Evolutionary conservation across 495 filamentous ascomycete genomes (phyloP), one percentile per base, ranked within the genome.

Genomic region (Pseudotulostoma volvatum): DNA sequence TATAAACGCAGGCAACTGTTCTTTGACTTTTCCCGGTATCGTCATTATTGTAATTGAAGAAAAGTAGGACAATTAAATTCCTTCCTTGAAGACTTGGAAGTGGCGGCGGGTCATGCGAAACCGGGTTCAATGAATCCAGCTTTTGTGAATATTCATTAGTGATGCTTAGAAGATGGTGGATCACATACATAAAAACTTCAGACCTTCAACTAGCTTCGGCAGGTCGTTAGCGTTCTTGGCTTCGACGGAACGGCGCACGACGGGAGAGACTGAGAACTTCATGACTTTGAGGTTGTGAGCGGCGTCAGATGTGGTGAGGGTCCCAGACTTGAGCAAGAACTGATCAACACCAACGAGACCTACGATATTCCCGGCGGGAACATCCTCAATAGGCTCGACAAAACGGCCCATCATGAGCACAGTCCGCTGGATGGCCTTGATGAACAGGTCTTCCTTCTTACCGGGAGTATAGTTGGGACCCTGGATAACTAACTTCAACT

Each of bases 401-500:
- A 87, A 88, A 64, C 85, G 84, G 65, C 90, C 90, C 90, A 99
- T 99, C 90, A 99, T 99, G 54, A 99, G 85, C 61, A 99, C 85
- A 50, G 90, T 96, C 71, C 92, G 86, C 74, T 99, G 90, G 58
- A 99, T 87, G 54, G 84, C 80, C 84, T 99, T 99, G 74, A 99
- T 76, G 80, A 93, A 96, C 52, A 99, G 70, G 55, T 99, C 90
- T 39, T 95, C 87, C 77, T 95, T 99, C 76, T 84, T 88, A 53
- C 90, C 90, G 43, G 92, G 92, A 44, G 68, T 73, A 74, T 96
- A 99, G 79, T 96, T 95, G 56, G 90, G 90, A 48, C 90, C 90
- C 73, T 99, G 90, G 65, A 99, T 99, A 68, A 90, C 92, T 76
- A 99, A 92, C 77, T 96, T 96, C n/a, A n/a, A n/a, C n/a, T n/a